Evolutionary conservation across 164 flowering plant species (phyloP).

Genomic region (Euptelea pleiosperma): DNA sequence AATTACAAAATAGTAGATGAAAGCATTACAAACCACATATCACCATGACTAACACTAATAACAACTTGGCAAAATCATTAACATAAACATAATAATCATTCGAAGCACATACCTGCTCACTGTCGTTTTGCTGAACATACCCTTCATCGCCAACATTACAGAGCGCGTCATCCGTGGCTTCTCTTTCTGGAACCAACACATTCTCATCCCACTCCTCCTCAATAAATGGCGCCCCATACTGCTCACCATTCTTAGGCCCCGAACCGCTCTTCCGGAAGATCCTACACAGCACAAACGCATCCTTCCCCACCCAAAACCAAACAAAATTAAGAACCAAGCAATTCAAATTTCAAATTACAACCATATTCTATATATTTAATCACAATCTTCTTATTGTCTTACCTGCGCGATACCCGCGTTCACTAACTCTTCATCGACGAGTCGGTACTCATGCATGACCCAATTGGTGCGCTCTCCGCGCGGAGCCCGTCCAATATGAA

Average conservation of each 20-base stretch:
- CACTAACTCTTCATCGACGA: slow-evolving; percentile 46
- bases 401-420: slow-evolving; percentile 47
- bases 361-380: too few species aligned
- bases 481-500: slow-evolving; percentile 73
- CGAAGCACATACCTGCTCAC: slow-evolving; percentile 60
- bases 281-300: slow-evolving; percentile 29
- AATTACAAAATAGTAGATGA: too few species aligned
- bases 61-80: too few species aligned
- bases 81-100: too few species aligned
- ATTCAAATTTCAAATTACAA: too few species aligned
- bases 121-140: slow-evolving; percentile 10
- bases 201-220: slow-evolving; percentile 58
- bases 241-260: slow-evolving; percentile 60
- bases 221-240: slow-evolving; percentile 54
- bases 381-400: neutral
- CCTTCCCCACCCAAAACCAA: slow-evolving; percentile 13
- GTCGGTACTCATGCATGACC: slow-evolving; percentile 86
- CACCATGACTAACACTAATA: too few species aligned
- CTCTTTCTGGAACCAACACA: too few species aligned
- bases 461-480: slow-evolving; percentile 66
- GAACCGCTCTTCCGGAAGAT: slow-evolving; percentile 37
- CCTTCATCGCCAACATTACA: slow-evolving; percentile 22
- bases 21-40: too few species aligned
- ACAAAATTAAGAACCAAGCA: neutral
- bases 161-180: too few species aligned